Percentiles rank a stretch among this genome's conserved stretches.
phyloP scores from a whole-genome alignment of 768 basidiomycete species.

The Termitomyces sp. region DNA sequence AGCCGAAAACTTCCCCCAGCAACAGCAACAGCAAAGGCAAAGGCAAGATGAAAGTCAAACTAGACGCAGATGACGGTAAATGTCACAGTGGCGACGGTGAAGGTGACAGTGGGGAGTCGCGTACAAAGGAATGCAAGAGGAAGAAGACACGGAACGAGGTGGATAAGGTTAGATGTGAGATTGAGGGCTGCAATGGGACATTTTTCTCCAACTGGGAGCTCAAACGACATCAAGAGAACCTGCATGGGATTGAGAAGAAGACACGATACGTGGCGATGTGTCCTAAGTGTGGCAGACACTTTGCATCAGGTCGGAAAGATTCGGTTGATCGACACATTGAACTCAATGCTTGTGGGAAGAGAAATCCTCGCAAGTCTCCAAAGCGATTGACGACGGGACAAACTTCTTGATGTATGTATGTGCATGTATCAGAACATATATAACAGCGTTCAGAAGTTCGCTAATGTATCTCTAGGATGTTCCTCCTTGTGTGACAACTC shows the following conservation, averaged over 20 bases:
- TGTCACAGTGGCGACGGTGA: neutral
- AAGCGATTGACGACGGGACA: neutral
- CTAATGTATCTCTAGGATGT: neutral
- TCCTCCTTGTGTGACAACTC: neutral
- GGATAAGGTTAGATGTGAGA: conserved; percentile 1
- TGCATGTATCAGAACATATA: neutral
- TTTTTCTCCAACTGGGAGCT: conserved; percentile 14
- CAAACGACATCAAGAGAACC: conserved; percentile 2
- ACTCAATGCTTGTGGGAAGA: conserved; percentile 7
- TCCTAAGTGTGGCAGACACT: conserved; percentile 4
- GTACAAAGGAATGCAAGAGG: neutral
- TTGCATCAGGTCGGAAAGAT: conserved; percentile 5
- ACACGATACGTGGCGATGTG: neutral
- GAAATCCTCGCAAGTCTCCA: conserved; percentile 6
- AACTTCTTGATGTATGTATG: neutral
- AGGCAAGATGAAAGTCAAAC: neutral
- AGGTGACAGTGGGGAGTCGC: neutral
- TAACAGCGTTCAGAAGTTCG: neutral
- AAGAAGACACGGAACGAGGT: conserved; percentile 4
- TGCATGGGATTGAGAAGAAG: conserved; percentile 5
- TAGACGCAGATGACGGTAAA: neutral
- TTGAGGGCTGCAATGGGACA: conserved; percentile 3
- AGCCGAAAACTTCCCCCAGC: neutral
- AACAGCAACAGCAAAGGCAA: neutral
- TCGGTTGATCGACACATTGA: conserved; percentile 6